Conservation (phyloP, 1,284 basidiomycete species). For the Marasmius fiardii region DNA sequence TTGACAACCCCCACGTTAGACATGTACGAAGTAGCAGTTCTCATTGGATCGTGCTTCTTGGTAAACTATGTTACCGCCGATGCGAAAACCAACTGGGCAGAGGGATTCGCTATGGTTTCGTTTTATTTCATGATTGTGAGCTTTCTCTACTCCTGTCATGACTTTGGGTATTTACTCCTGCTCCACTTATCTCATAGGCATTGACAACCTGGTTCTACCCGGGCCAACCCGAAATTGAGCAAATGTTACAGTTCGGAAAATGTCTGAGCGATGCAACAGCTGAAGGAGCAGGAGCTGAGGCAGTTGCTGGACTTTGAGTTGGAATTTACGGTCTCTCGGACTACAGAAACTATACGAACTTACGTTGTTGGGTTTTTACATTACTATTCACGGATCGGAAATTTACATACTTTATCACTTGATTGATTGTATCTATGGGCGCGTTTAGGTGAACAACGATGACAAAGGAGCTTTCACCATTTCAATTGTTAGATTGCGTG, state of each 20-base stretch:
- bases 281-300: background rate
- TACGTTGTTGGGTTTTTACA: too few relatives aligned
- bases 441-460: too few relatives aligned
- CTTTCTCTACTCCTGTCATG: conserved; percentile 1
- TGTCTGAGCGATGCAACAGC: conserved; percentile 4
- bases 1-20: conserved; percentile 35
- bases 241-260: conserved; percentile 7
- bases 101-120: conserved; percentile 56
- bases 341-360: background rate
- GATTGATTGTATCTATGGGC: too few relatives aligned
- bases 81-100: conserved; percentile 67
- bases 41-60: conserved; percentile 61
- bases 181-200: conserved; percentile 33
- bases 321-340: background rate
- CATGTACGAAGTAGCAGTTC: conserved; percentile 56
- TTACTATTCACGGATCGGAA: too few relatives aligned
- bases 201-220: conserved; percentile 56
- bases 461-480: too few relatives aligned
- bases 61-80: conserved; percentile 72
- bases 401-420: too few relatives aligned
- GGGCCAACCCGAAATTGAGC: conserved; percentile 28
- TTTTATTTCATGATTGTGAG: conserved; percentile 57
- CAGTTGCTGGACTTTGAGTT: background rate
- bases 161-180: background rate
- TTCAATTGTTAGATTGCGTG: too few relatives aligned